Conservation (phyloP, 371 early-diverging fungal species). For the Mortierella sp. region DNA sequence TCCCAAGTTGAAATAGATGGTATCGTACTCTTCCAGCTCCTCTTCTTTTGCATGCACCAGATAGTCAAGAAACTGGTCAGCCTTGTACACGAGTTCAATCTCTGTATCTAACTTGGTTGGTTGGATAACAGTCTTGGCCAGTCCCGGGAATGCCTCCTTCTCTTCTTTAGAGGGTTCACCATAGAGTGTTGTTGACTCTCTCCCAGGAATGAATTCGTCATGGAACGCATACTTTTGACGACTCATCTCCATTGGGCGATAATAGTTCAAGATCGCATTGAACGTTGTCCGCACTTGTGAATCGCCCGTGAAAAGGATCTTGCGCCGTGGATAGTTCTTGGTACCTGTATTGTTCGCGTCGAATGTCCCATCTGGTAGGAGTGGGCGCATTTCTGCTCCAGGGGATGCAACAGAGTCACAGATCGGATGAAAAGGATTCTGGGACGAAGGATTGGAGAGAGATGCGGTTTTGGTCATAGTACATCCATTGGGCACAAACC, state of each 20-base stretch:
- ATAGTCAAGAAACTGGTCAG: constrained; percentile 33
- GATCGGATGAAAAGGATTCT: constrained; percentile 17
- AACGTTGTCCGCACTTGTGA: constrained; percentile 40
- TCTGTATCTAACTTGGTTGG: constrained; percentile 11
- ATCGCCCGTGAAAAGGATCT: constrained; percentile 38
- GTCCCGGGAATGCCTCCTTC: background rate
- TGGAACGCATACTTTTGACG: constrained; percentile 18
- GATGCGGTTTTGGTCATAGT: constrained; percentile 32
- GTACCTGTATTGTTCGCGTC: background rate
- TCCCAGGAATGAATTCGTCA: constrained; percentile 22
- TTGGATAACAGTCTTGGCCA: background rate
- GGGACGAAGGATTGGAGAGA: constrained; percentile 21
- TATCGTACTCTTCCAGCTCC: constrained; percentile 28
- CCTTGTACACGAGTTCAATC: constrained; percentile 31
- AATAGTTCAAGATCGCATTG: constrained; percentile 36
- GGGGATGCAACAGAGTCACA: constrained; percentile 41
- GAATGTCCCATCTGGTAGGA: background rate
- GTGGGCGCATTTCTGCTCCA: constrained; percentile 4
- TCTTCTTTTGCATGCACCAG: constrained; percentile 16
- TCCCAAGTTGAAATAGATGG: constrained; percentile 38
- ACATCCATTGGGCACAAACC: constrained; percentile 44
- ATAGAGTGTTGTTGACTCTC: background rate
- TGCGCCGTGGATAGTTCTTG: constrained; percentile 13
- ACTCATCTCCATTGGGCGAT: constrained; percentile 24
- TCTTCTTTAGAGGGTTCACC: background rate